Evolutionary conservation across 2,329 filamentous ascomycete species (phyloP).

Genomic region (Chaetomiaceae sp.): DNA sequence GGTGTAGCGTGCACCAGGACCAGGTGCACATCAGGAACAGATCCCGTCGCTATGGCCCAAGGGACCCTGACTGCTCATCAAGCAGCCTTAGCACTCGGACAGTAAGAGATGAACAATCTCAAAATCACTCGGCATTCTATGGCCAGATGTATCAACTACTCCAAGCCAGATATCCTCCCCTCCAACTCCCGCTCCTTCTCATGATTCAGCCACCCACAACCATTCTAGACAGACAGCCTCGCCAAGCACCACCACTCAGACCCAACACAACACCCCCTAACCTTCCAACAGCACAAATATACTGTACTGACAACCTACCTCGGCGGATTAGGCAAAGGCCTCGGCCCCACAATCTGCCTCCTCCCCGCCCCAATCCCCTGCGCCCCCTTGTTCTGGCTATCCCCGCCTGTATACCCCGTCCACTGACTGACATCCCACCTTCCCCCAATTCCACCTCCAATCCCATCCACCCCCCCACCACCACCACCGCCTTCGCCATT

Average conservation of each 20-base stretch:
- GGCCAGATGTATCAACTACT: background rate
- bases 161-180: conserved; percentile 1
- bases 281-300: background rate
- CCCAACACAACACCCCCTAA: background rate
- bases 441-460: conserved; percentile 62
- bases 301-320: background rate
- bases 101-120: too few species aligned
- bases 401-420: conserved; percentile 69
- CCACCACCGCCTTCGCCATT: background rate
- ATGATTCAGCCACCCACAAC: too few species aligned
- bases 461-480: conserved; percentile 55
- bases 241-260: background rate
- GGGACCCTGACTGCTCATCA: too few species aligned
- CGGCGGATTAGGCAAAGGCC: conserved; percentile 51
- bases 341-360: conserved; percentile 74
- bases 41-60: too few species aligned
- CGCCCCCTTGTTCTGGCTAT: conserved; percentile 64
- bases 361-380: conserved; percentile 65
- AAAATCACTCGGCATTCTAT: too few species aligned
- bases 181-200: background rate
- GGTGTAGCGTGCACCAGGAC: too few species aligned
- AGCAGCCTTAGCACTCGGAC: too few species aligned
- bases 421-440: conserved; percentile 75
- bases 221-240: too few species aligned
- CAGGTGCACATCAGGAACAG: too few species aligned